phyloP scores from a whole-genome alignment of 176 grass and related monocot species.

The Lolium rigidum region DNA sequence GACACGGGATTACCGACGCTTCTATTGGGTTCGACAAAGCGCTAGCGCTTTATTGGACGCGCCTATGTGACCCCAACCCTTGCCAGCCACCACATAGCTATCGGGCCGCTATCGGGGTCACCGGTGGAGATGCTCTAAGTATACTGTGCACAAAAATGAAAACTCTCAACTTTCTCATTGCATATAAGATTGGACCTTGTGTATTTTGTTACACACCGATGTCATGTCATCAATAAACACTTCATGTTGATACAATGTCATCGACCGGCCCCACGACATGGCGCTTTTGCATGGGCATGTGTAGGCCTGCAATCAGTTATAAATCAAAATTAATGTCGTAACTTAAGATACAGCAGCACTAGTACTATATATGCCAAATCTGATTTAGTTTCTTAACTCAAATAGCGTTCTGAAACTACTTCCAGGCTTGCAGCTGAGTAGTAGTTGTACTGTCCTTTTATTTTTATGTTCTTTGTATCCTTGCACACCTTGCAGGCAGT shows the following conservation, averaged over 20 bases:
- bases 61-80: too few species aligned
- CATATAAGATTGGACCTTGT: too few species aligned
- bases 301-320: not conserved
- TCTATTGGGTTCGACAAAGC: too few species aligned
- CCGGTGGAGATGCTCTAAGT: too few species aligned
- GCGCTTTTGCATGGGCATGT: not conserved
- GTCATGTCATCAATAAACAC: not conserved
- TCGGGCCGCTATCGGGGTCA: too few species aligned
- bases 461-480: slow-evolving; percentile 11
- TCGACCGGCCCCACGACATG: not conserved
- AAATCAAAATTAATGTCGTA: not conserved
- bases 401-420: not conserved
- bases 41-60: too few species aligned
- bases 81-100: too few species aligned
- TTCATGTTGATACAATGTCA: not conserved
- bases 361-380: not conserved
- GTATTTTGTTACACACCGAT: too few species aligned
- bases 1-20: too few species aligned
- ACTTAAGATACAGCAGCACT: not conserved
- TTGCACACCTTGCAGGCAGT: not conserved
- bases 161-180: too few species aligned
- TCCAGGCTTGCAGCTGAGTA: not conserved
- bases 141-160: too few species aligned
- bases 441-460: not conserved
- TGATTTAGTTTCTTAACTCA: not conserved